Evolutionary conservation across 1,284 basidiomycete species (phyloP).

Genomic region (Microstroma glucosiphilum): DNA sequence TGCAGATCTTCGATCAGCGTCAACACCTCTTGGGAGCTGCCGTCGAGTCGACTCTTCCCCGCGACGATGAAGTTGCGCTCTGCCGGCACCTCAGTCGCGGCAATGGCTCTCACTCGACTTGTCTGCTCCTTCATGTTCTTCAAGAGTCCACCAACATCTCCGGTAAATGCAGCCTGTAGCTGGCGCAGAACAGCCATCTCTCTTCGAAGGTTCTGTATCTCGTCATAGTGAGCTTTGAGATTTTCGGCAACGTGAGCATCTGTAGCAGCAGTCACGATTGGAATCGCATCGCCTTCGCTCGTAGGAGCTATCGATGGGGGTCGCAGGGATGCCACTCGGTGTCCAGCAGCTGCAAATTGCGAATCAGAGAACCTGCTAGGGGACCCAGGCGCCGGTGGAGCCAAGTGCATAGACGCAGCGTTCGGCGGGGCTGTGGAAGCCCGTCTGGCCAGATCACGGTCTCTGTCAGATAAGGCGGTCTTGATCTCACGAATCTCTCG

Average conservation of each 20-base stretch:
- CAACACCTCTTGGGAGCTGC: slow-evolving; percentile 78
- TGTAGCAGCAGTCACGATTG: too few relatives aligned
- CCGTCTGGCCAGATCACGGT: slow-evolving; percentile 15
- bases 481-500: slow-evolving; percentile 88
- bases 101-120: slow-evolving; percentile 74
- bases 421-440: slow-evolving; percentile 11
- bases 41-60: slow-evolving; percentile 82
- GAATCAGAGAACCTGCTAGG: slow-evolving; percentile 39
- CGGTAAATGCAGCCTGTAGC: slow-evolving; percentile 85
- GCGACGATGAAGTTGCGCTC: slow-evolving; percentile 82
- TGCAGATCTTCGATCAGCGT: slow-evolving; percentile 89
- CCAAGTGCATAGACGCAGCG: neutral
- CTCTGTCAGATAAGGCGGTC: slow-evolving; percentile 56
- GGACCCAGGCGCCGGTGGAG: slow-evolving; percentile 7
- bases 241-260: slow-evolving; percentile 44
- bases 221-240: slow-evolving; percentile 84
- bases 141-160: slow-evolving; percentile 78
- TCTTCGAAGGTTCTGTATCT: slow-evolving; percentile 82
- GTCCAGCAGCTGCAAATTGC: slow-evolving; percentile 43
- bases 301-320: slow-evolving; percentile 24
- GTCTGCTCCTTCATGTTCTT: slow-evolving; percentile 72
- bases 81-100: slow-evolving; percentile 68
- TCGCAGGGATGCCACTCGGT: slow-evolving; percentile 22
- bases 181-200: slow-evolving; percentile 90
- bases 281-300: too few relatives aligned